Evolutionary conservation across 2,329 filamentous ascomycete genomes (phyloP), one percentile per base, ranked within the genome.

Genomic region (Cladosporium sp.): DNA sequence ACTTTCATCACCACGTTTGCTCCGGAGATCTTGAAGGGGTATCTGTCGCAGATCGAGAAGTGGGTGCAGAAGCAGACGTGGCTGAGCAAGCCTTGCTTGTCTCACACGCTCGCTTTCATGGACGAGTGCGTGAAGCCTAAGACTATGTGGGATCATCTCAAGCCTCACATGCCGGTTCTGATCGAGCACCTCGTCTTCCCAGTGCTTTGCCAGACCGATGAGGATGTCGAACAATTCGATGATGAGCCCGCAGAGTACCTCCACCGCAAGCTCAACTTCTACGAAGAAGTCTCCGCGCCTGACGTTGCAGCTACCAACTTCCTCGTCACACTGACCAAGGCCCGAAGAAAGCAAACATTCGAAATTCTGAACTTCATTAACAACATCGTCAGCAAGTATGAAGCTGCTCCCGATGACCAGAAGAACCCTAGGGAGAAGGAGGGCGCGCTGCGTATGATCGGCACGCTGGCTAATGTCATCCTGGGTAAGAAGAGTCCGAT

Each of bases 401-500:
- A 97, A 65, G 71, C 80, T 55, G 85, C 88, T 0, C 81, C 89
- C 7, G 89, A 92, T 45, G 86, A 87, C 57, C 86, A 93, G 74
- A 97, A 96, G 80, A 89, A 92, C 69, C 89, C 95, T 54, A 80
- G 95, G 49, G 89, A 93, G 68, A 98, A 98, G 77, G 93, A 98
- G 71, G 93, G 93, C 64, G 93, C 93, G 44, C 72, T 98, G 66
- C 82, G 93, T 57, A 97, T 98, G 89, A 97, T 98, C 66, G 93
- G 91, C 22, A 96, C 92, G 1, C 76, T 98, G 43, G 89, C 93
- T 0, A 88, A 89, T 32, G 92, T 98, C 49, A 95, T 98, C 45
- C 78, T 98, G 34, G 89, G 90, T 61, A 98, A 97, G 79, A 97
- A 97, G 80, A 96, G 91, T 66, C 93, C 93, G 1, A 96, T 98